phyloP scores from a whole-genome alignment of 129 eudicot species.

The Tanacetum coccineum region DNA sequence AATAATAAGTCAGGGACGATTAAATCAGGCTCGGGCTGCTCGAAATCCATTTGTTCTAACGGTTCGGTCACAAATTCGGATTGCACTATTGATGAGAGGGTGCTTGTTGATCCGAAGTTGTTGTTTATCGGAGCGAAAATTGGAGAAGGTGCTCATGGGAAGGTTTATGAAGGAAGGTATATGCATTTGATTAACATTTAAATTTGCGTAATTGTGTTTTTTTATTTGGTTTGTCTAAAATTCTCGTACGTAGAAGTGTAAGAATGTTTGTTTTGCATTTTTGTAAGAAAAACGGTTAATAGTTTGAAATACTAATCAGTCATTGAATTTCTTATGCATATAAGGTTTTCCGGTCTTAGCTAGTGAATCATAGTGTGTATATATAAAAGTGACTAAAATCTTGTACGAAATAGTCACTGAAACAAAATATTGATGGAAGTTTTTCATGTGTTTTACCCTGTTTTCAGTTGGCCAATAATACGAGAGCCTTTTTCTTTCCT shows the following conservation, averaged over 20 bases:
- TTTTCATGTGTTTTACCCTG: conserved; percentile 15
- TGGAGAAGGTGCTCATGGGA: conserved; percentile 96
- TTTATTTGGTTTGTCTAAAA: neutral
- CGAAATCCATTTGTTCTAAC: conserved; percentile 41
- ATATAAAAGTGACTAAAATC: neutral
- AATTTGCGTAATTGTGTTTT: conserved; percentile 14
- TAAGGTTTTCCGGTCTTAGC: neutral
- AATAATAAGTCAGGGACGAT: conserved; percentile 27
- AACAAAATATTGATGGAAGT: conserved; percentile 12
- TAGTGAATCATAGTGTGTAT: conserved; percentile 1
- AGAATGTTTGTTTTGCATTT: neutral
- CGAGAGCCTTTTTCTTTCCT: conserved; percentile 7
- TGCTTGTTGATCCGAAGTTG: conserved; percentile 77
- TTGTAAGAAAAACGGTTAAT: neutral
- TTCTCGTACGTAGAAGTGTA: neutral
- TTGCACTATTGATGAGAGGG: conserved; percentile 64
- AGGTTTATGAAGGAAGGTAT: conserved; percentile 95
- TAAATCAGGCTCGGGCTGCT: conserved; percentile 43
- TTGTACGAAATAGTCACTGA: neutral
- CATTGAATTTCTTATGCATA: neutral
- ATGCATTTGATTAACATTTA: conserved; percentile 18
- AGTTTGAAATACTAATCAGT: conserved; percentile 7
- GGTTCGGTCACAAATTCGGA: conserved; percentile 46
- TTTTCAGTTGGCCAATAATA: neutral
- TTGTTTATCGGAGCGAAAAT: conserved; percentile 77